A percentile compares a stretch with the other conserved stretches of the same genome.
Evolutionary conservation across 768 basidiomycete species (phyloP).

Genomic region (Calocera viscosa): DNA sequence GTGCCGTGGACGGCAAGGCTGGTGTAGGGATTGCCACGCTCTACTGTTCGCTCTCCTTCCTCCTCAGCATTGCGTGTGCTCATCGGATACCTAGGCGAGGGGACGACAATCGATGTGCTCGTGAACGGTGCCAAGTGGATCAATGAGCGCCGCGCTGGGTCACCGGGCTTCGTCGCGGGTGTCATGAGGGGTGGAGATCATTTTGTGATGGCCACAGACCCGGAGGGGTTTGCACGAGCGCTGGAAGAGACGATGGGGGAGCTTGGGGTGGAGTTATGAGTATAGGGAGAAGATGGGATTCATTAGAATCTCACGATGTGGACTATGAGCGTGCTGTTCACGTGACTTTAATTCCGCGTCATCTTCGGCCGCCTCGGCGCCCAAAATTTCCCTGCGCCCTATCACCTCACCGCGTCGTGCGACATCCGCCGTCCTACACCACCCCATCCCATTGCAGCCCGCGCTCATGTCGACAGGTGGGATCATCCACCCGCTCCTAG

Average conservation of each 20-base stretch:
- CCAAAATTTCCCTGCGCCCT: background rate
- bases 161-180: background rate
- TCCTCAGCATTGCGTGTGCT: background rate
- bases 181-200: background rate
- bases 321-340: too few species aligned
- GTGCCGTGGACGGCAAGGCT: background rate
- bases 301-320: too few species aligned
- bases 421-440: background rate
- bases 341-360: constrained; percentile 7
- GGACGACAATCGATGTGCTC: background rate
- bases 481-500: background rate
- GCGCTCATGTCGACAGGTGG: background rate
- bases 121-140: background rate
- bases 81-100: background rate
- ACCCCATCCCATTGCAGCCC: background rate
- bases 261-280: background rate
- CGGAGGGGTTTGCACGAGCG: background rate
- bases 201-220: constrained; percentile 6
- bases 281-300: too few species aligned
- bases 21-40: background rate
- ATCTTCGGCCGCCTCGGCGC: background rate
- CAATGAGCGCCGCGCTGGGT: background rate
- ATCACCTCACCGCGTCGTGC: background rate
- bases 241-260: background rate
- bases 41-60: background rate